Conservation (phyloP, 1,284 basidiomycete species). For the Apiotrichum laibachii region DNA sequence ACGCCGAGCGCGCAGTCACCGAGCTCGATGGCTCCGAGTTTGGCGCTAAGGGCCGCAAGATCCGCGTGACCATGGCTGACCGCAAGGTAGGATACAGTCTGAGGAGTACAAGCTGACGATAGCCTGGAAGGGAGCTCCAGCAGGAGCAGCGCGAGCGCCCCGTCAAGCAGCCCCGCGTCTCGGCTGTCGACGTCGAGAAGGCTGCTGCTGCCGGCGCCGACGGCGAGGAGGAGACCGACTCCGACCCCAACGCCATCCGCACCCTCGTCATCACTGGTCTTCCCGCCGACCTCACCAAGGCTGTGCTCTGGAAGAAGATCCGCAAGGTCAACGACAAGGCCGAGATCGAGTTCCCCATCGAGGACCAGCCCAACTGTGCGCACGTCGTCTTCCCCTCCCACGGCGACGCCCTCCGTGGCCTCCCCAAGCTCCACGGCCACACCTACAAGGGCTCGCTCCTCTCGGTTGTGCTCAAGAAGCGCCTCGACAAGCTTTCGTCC, state of each 20-base stretch:
- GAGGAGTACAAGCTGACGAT: not conserved
- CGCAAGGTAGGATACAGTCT: constrained; percentile 59
- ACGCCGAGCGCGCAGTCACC: constrained; percentile 73
- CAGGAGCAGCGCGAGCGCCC: constrained; percentile 11
- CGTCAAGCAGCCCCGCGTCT: constrained; percentile 20
- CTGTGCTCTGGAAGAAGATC: constrained; percentile 82
- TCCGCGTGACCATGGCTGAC: constrained; percentile 77
- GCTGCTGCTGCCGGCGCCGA: not conserved
- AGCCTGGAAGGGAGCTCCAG: constrained; percentile 17
- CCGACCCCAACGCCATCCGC: constrained; percentile 72
- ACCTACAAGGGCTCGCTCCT: constrained; percentile 86
- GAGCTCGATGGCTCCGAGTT: constrained; percentile 58
- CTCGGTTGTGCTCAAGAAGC: constrained; percentile 86
- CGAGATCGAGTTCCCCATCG: constrained; percentile 61
- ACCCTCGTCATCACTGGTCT: constrained; percentile 76
- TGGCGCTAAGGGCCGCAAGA: constrained; percentile 59
- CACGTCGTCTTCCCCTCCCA: constrained; percentile 74
- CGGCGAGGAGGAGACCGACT: not conserved
- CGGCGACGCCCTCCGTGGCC: constrained; percentile 66
- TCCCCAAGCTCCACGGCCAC: constrained; percentile 84
- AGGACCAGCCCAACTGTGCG: constrained; percentile 57
- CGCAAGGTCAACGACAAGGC: constrained; percentile 68
- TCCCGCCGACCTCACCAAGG: constrained; percentile 65
- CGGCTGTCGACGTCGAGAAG: constrained; percentile 7
- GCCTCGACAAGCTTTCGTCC: constrained; percentile 62